Evolutionary conservation across 805 yeast species (phyloP).

Genomic region (Yamadazyma kitorensis): DNA sequence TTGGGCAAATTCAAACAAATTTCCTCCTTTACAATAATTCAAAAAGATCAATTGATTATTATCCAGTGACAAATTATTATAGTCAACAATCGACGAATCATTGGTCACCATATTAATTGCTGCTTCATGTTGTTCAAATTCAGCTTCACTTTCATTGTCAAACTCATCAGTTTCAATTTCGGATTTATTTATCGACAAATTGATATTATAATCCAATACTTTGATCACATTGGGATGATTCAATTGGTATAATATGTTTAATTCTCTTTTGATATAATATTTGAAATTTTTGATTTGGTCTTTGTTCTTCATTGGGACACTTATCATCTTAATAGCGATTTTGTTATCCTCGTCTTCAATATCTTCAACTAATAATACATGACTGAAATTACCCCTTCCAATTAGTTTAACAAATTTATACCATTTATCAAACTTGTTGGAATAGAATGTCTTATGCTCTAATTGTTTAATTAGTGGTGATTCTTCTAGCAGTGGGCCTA

Average conservation of each 20-base stretch:
- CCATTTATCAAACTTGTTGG: neutral
- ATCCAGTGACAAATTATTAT: conserved; percentile 14
- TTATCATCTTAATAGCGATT: conserved; percentile 71
- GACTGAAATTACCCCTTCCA: conserved; percentile 70
- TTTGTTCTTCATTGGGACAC: conserved; percentile 30
- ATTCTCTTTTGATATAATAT: conserved; percentile 55
- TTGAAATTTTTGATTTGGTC: conserved; percentile 28
- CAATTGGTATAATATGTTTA: conserved; percentile 53
- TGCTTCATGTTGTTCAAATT: conserved; percentile 1
- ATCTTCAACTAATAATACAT: conserved; percentile 50
- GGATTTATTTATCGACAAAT: conserved; percentile 21
- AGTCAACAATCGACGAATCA: conserved; percentile 16
- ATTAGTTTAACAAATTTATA: conserved; percentile 28
- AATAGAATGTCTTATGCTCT: neutral
- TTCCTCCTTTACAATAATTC: conserved; percentile 84
- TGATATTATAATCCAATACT: conserved; percentile 50
- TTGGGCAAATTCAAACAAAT: conserved; percentile 58
- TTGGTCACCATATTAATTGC: conserved; percentile 3
- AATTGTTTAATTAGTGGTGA: too few relatives aligned
- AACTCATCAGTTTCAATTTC: conserved; percentile 19
- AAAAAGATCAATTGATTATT: conserved; percentile 52
- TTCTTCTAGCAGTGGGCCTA: conserved; percentile 4
- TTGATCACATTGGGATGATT: conserved; percentile 70
- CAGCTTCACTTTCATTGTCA: conserved; percentile 18
- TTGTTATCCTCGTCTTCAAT: conserved; percentile 15